A percentile compares a stretch with the other conserved stretches of the same genome.
These are phyloP conservation scores for Rhododendron molle DNA, from an alignment of 148 eudicot species.

Conservation along the genomic window DNA sequence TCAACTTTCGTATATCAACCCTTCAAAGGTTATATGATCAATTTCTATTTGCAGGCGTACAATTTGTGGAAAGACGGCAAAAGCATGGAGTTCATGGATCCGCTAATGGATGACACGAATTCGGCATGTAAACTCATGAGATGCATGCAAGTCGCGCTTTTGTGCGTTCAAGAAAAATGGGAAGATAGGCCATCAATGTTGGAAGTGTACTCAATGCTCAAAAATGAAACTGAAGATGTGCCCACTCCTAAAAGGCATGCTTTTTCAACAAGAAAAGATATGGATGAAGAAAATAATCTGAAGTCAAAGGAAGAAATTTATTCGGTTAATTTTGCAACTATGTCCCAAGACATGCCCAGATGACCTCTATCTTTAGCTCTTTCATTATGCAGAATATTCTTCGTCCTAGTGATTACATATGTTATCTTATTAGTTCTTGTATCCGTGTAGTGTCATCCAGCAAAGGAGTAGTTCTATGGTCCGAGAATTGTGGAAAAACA, in stretches of 20 bases:
- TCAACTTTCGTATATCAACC: not conserved
- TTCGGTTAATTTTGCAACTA: not conserved
- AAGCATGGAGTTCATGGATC: conserved; percentile 1
- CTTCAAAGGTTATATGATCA: not conserved
- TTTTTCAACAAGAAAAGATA: not conserved
- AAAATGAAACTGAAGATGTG: not conserved
- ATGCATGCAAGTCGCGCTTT: not conserved
- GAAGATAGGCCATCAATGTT: not conserved
- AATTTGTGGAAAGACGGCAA: not conserved
- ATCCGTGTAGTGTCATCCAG: not conserved
- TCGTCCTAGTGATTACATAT: not conserved
- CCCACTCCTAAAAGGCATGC: not conserved
- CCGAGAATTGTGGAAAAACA: not conserved
- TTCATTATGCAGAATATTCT: not conserved
- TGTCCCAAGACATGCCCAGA: not conserved
- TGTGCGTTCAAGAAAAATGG: not conserved
- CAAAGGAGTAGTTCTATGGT: not conserved
- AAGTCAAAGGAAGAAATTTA: not conserved
- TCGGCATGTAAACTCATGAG: not conserved
- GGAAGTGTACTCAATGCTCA: not conserved
- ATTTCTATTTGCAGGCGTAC: not conserved
- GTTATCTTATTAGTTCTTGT: not conserved
- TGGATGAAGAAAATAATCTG: not conserved
- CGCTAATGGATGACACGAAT: not conserved
- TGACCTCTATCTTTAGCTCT: not conserved